Evolutionary conservation across 768 basidiomycete species (phyloP).

Genomic region (Hebeloma cylindrosporum): DNA sequence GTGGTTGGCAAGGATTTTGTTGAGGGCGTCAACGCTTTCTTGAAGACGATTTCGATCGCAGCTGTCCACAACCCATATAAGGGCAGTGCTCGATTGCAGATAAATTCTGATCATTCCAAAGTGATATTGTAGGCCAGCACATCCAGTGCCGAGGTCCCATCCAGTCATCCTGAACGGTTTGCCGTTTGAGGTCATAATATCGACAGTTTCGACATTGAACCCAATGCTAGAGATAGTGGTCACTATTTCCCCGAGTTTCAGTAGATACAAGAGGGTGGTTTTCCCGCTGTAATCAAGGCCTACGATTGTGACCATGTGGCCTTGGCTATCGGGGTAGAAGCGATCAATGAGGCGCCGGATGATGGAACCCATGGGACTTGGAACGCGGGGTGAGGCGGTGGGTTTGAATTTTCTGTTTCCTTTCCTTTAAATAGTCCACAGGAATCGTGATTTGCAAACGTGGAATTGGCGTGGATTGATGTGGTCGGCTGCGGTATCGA

Average conservation of each 20-base stretch:
- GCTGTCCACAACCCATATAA: constrained; percentile 68
- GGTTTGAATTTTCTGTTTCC: not conserved
- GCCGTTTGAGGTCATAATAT: constrained; percentile 19
- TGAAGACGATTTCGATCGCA: constrained; percentile 47
- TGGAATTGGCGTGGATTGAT: too few species aligned
- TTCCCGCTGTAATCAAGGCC: constrained; percentile 45
- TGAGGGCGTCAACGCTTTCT: constrained; percentile 53
- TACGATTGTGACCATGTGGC: constrained; percentile 26
- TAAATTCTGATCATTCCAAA: constrained; percentile 29
- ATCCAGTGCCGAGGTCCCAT: constrained; percentile 64
- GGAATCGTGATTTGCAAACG: too few species aligned
- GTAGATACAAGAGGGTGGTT: constrained; percentile 46
- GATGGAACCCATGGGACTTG: constrained; percentile 19
- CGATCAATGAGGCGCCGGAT: constrained; percentile 32
- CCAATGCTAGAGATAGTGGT: constrained; percentile 41
- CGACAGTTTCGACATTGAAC: constrained; percentile 62
- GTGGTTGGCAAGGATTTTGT: constrained; percentile 27
- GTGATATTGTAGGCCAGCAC: constrained; percentile 41
- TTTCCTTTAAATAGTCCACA: not conserved
- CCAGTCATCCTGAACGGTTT: constrained; percentile 49
- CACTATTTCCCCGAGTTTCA: constrained; percentile 40
- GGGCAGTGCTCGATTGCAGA: constrained; percentile 41
- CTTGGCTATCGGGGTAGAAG: constrained; percentile 22
- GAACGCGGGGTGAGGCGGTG: not conserved
- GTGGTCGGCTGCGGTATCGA: too few species aligned